Conservation (phyloP, 345 rosid genomes). For the Erodium maritimum region DNA sequence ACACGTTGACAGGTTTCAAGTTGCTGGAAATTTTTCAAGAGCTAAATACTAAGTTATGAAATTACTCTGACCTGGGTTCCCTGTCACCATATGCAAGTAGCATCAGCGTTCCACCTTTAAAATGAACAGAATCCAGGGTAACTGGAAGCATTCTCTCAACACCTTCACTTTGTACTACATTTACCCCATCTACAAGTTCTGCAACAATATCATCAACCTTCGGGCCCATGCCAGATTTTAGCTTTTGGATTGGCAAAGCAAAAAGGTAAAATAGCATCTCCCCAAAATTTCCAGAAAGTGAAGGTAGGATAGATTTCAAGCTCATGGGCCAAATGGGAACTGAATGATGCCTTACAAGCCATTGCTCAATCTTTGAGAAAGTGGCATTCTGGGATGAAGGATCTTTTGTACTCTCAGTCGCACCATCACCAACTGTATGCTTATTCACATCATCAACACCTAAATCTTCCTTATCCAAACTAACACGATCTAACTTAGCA, state of each 20-base stretch:
- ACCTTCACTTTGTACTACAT: constrained; percentile 44
- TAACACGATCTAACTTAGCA: constrained; percentile 16
- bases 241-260: constrained; percentile 29
- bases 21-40: not conserved
- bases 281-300: constrained; percentile 25
- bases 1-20: not conserved
- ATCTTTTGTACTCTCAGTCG: constrained; percentile 23
- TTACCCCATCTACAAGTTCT: constrained; percentile 46
- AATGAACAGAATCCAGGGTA: constrained; percentile 80
- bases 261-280: constrained; percentile 21
- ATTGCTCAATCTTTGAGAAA: constrained; percentile 25
- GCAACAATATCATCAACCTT: constrained; percentile 49
- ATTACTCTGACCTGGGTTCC: constrained; percentile 63
- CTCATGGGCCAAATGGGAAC: constrained; percentile 19
- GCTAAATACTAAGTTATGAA: not conserved
- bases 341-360: constrained; percentile 21
- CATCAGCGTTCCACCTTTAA: constrained; percentile 71
- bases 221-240: constrained; percentile 31
- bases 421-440: constrained; percentile 13
- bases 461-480: constrained; percentile 16
- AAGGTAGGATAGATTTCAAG: constrained; percentile 16
- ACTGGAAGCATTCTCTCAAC: constrained; percentile 61
- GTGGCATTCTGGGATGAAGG: constrained; percentile 17
- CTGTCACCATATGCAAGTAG: constrained; percentile 82
- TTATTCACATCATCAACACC: constrained; percentile 19